phyloP scores from a whole-genome alignment of 305 asterid species.

The Ilex paraguariensis region DNA sequence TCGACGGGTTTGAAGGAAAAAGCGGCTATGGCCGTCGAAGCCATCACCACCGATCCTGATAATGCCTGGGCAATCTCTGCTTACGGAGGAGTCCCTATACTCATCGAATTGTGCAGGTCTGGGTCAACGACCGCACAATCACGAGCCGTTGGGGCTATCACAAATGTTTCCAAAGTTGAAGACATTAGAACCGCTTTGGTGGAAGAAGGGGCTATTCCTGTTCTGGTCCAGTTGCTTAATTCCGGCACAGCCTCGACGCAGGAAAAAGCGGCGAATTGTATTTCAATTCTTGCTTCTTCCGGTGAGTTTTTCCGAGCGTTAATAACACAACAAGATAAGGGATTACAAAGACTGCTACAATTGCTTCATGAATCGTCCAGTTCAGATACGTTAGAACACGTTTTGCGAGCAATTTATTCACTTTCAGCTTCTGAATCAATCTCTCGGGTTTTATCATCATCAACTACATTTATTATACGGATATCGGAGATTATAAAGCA shows the following conservation, averaged over 20 bases:
- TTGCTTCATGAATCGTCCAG: conserved; percentile 50
- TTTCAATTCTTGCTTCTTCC: conserved; percentile 68
- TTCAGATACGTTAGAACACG: conserved; percentile 60
- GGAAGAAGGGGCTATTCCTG: conserved; percentile 77
- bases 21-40: conserved; percentile 78
- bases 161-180: conserved; percentile 56
- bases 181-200: conserved; percentile 60
- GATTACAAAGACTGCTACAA: conserved; percentile 58
- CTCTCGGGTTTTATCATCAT: conserved; percentile 54
- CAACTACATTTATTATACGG: conserved; percentile 49
- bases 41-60: conserved; percentile 67
- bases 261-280: conserved; percentile 71
- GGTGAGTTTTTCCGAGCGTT: conserved; percentile 47
- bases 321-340: conserved; percentile 54
- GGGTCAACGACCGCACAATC: conserved; percentile 70
- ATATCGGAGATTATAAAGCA: conserved; percentile 65
- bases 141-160: conserved; percentile 64
- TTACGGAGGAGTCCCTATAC: conserved; percentile 67
- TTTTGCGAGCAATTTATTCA: conserved; percentile 65
- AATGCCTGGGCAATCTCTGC: conserved; percentile 92
- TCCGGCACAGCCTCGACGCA: conserved; percentile 52
- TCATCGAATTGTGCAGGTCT: conserved; percentile 66
- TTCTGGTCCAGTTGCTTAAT: conserved; percentile 59
- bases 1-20: conserved; percentile 63
- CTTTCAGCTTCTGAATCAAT: conserved; percentile 58